These are phyloP conservation scores for Brasilioporus rufonigricans DNA, from an alignment of 768 basidiomycete genomes.

Conservation along the genomic window DNA sequence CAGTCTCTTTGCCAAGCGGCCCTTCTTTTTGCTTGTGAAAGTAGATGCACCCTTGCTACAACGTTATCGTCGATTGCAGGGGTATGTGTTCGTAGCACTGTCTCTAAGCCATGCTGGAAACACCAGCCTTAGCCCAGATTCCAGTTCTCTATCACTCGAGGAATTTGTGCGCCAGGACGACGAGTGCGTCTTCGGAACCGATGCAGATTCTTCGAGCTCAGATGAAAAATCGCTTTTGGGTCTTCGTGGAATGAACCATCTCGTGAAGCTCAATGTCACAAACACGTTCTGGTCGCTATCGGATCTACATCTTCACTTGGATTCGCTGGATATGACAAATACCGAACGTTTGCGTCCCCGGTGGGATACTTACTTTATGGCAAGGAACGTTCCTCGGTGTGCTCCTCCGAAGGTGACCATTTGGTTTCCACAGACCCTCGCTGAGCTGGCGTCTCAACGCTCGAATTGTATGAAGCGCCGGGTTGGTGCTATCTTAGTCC, in stretches of 20 bases:
- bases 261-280: slow-evolving; percentile 57
- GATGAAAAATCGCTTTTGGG: background rate
- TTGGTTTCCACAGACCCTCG: slow-evolving; percentile 62
- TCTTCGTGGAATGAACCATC: slow-evolving; percentile 34
- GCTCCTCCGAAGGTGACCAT: slow-evolving; percentile 4
- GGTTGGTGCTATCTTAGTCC: slow-evolving; percentile 91
- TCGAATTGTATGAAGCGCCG: slow-evolving; percentile 98
- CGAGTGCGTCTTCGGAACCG: slow-evolving; percentile 55
- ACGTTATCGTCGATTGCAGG: slow-evolving; percentile 60
- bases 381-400: slow-evolving; percentile 28
- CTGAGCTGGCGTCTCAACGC: slow-evolving; percentile 82
- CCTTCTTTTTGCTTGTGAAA: slow-evolving; percentile 83
- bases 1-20: slow-evolving; percentile 73
- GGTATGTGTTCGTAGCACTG: slow-evolving; percentile 34
- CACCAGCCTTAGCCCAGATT: slow-evolving; percentile 13
- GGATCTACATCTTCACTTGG: slow-evolving; percentile 62
- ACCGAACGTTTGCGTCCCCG: slow-evolving; percentile 76
- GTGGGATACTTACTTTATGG: slow-evolving; percentile 99
- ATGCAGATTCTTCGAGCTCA: slow-evolving; percentile 20
- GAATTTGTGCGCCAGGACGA: slow-evolving; percentile 79
- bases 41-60: slow-evolving; percentile 80
- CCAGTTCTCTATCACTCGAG: slow-evolving; percentile 47
- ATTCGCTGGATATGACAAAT: slow-evolving; percentile 65
- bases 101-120: slow-evolving; percentile 8
- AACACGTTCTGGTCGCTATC: slow-evolving; percentile 60